Evolutionary conservation across 345 rosid species (phyloP), one percentile per base, ranked within the genome.

Genomic region (Bruguiera parviflora): DNA sequence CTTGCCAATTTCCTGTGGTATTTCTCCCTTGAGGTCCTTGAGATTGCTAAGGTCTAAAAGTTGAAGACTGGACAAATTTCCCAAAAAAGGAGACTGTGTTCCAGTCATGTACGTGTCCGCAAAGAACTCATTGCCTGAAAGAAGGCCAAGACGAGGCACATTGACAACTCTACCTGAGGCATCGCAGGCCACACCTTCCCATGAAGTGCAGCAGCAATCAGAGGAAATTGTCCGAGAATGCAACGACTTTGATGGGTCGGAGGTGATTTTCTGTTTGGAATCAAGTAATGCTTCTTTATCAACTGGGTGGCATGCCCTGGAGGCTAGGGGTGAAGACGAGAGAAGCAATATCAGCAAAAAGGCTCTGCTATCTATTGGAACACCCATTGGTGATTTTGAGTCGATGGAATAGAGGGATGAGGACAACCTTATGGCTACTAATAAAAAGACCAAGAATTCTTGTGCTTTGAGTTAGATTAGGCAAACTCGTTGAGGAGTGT

Each of bases 171-270:
- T 66, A 22, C 86, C 80, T 2, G 69, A 75, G 67, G 61, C 66
- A 58, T 78, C 82, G 35, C 92, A 88, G 0, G 74, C 39, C 6
- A 88, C 72, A 10, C 89, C 92, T 2, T 79, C 80, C 89, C 92
- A 84, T 7, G 85, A 10, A 6, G 63, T 37, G 84, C 89, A 84
- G 84, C 89, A 84, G 81, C 92, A 88, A 70, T 84, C 81, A 0
- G 88, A 65, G 37, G 84, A 81, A 61, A 29, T 9, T 46, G 24
- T 66, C 89, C 89, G 84, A 15, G 88, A 85, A 18, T 13, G 65
- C 64, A 85, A 53, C 27, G 84, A 78, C 1, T 70, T 55, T 32
- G 89, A 87, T 0, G 89, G 89, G 81, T 88, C 89, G 15, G 77
- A 69, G 2, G 70, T 79, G 83, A 85, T 84, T 66, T 51, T 51